Base-by-base conservation (phyloP, 129 eudicot genomes). In the Rutidosis leptorrhynchoides region DNA sequence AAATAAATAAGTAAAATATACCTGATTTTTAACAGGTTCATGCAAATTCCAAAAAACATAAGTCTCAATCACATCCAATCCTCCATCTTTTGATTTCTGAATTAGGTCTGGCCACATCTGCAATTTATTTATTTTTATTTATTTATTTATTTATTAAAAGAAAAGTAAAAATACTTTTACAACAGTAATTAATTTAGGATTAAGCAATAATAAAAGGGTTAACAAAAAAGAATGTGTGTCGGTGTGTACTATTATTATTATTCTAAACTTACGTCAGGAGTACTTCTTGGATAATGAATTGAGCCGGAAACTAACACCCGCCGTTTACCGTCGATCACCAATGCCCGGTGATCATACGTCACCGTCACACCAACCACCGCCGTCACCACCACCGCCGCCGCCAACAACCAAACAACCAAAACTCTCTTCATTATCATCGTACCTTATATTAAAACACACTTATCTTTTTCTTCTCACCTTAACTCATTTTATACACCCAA, bases 51-150 rank as follows among this genome's bases (percentile, higher is more conserved):
- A 94, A 82, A 94, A 94, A 61, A 94, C 97, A 62, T 94, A 94
- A 0, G 95, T 94, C 67, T 94, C 97, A 24, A 94, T 94, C 37
- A 86, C 84, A 73, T 94, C 93, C 74, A 94, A 71, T 15, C 99
- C 99, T 77, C 99, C 99, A 7, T 89, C 97, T 51, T 94, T 94
- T 0, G 99, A 86, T 74, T 89, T 94, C 88, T 94, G 95, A 63
- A 94, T 94, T 10, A 94, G 81, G 70, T 84, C 97, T 8, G 97
- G 81, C 99, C 99, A 94, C 99, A 94, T 94, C 99, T 94, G 85
- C 77, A 75, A 62, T 58, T 48, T 45, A 54, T 51, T 57, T 22
- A 28, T 29, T 66, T 62, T 30, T 54, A 16, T 61, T 20, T 46
- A 45, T 46, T 16, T 46, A 46, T 46, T n/a, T n/a, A 15, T 48